Evolutionary conservation across 768 basidiomycete species (phyloP).

Genomic region (Lentinula guzmanii): DNA sequence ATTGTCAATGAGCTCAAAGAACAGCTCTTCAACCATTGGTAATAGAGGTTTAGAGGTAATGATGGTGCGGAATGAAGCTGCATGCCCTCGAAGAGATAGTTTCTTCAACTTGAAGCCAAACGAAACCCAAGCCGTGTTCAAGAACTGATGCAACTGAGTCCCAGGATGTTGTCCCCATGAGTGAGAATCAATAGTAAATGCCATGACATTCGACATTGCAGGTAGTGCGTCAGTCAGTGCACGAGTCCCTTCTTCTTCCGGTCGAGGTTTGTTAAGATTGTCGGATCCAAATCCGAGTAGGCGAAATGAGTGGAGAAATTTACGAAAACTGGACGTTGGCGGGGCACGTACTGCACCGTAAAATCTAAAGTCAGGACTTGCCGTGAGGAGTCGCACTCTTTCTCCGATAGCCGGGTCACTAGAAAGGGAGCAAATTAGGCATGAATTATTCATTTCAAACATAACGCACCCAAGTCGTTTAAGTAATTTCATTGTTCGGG

Average conservation of each 20-base stretch:
- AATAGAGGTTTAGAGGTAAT: conserved; percentile 25
- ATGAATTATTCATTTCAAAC: background rate
- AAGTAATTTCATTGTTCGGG: conserved; percentile 11
- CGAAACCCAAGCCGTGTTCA: conserved; percentile 30
- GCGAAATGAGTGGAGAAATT: conserved; percentile 9
- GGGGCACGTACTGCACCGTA: background rate
- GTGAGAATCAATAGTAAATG: conserved; percentile 30
- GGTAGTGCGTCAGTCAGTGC: conserved; percentile 24
- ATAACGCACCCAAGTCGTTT: conserved; percentile 17
- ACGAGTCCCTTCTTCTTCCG: conserved; percentile 20
- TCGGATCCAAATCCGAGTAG: background rate
- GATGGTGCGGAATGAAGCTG: conserved; percentile 27
- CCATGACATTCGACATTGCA: conserved; percentile 22
- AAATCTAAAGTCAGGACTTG: conserved; percentile 11
- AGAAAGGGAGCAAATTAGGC: background rate
- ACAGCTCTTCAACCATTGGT: conserved; percentile 25
- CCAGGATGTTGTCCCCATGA: conserved; percentile 26
- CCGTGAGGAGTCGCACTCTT: conserved; percentile 15
- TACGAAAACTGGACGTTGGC: conserved; percentile 6
- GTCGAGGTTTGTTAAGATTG: conserved; percentile 10
- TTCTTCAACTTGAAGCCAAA: conserved; percentile 30
- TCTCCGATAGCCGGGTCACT: conserved; percentile 19
- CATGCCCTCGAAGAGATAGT: conserved; percentile 30
- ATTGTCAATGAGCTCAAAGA: conserved; percentile 33
- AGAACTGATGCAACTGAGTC: conserved; percentile 25